Conservation (phyloP, 225 moss, liverwort and hornwort species). For the Marchantia polymorpha region DNA sequence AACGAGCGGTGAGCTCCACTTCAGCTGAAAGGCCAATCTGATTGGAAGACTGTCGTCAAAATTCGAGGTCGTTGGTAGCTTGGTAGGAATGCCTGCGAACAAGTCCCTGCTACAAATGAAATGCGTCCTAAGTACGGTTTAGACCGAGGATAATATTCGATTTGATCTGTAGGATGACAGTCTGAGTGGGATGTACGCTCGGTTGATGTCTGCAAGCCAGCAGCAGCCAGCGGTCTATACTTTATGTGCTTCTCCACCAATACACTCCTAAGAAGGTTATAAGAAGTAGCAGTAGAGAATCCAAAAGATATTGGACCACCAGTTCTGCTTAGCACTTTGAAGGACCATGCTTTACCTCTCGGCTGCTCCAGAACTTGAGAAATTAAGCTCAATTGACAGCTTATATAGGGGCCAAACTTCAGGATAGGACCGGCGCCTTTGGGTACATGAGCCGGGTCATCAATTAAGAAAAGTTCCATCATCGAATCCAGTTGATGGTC, state of each 20-base stretch:
- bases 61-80: not conserved
- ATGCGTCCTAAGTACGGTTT: not conserved
- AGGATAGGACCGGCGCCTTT: not conserved
- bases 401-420: not conserved
- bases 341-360: conserved; percentile 3
- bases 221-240: not conserved
- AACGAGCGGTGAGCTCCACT: not conserved
- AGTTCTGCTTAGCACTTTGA: not conserved
- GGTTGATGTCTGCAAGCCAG: not conserved
- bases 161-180: not conserved
- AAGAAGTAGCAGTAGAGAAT: not conserved
- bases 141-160: not conserved
- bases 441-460: too few species aligned
- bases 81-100: not conserved
- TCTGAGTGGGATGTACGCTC: not conserved
- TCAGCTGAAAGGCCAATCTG: not conserved
- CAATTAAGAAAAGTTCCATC: too few species aligned
- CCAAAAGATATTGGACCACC: not conserved
- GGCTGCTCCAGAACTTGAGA: conserved; percentile 12
- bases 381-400: not conserved
- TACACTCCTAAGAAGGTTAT: not conserved
- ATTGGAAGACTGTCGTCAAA: not conserved
- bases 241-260: not conserved
- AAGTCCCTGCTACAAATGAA: not conserved
- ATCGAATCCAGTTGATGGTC: not conserved